A percentile compares a stretch with the other conserved stretches of the same genome.
Conservation (phyloP, 2,329 filamentous ascomycete species). For the Arthroderma sp. region DNA sequence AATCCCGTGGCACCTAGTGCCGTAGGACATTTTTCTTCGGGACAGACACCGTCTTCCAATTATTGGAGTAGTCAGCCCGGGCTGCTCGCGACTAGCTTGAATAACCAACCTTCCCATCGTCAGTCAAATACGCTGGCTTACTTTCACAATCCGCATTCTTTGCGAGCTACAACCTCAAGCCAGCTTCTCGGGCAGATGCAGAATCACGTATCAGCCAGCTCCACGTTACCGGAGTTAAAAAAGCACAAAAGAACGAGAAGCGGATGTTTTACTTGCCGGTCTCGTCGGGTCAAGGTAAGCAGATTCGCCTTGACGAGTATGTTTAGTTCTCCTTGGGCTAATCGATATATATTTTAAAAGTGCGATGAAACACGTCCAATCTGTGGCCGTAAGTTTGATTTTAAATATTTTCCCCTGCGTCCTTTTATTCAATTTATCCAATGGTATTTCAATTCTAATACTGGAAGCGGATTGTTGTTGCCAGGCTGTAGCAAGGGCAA, state of each 20-base stretch:
- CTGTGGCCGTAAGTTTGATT: slow-evolving; percentile 53
- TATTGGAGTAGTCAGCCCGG: neutral
- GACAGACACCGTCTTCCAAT: neutral
- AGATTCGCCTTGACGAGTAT: neutral
- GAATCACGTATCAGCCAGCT: neutral
- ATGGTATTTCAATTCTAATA: slow-evolving; percentile 4
- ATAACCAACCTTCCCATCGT: neutral
- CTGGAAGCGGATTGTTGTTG: slow-evolving; percentile 1
- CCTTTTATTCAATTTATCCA: neutral
- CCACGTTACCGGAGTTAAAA: slow-evolving; percentile 48
- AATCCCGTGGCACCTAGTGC: neutral
- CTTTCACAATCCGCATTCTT: slow-evolving; percentile 1
- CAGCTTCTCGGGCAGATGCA: neutral
- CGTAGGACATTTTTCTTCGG: neutral
- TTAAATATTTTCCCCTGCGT: too few species aligned
- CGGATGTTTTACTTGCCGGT: slow-evolving; percentile 85
- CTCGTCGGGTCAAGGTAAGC: slow-evolving; percentile 63
- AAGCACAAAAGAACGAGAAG: slow-evolving; percentile 90
- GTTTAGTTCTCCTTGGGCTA: neutral
- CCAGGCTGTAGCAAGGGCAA: slow-evolving; percentile 79
- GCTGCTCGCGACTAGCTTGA: too few species aligned
- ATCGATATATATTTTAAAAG: slow-evolving; percentile 31
- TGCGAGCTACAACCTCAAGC: neutral
- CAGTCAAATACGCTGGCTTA: neutral
- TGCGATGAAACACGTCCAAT: slow-evolving; percentile 82